A percentile compares a stretch with the other conserved stretches of the same genome.
These are phyloP conservation scores for Ambrosiella xylebori DNA, from an alignment of 2,329 filamentous ascomycete species.

Conservation along the genomic window DNA sequence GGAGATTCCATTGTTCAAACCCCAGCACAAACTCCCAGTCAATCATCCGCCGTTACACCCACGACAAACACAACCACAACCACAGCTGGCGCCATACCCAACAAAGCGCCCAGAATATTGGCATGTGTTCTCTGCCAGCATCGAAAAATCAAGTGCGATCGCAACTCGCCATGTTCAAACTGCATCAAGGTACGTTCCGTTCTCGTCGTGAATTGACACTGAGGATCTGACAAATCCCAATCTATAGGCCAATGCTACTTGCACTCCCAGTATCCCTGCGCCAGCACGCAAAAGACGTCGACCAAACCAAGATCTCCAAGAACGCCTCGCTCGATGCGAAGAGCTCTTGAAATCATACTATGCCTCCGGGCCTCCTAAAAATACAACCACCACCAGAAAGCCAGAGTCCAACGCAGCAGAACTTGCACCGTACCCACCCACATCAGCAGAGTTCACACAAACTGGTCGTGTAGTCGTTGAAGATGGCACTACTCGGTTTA, in stretches of 20 bases:
- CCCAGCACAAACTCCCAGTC: constrained; percentile 7
- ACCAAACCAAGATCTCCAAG: constrained; percentile 44
- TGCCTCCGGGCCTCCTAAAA: constrained; percentile 16
- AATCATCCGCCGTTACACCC: constrained; percentile 2
- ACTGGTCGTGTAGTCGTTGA: constrained; percentile 37
- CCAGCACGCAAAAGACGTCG: constrained; percentile 40
- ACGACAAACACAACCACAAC: constrained; percentile 10
- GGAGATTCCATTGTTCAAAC: constrained; percentile 4
- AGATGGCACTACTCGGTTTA: constrained; percentile 37
- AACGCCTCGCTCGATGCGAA: constrained; percentile 41
- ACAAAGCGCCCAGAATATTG: constrained; percentile 29
- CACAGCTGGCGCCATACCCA: constrained; percentile 13
- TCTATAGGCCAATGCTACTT: constrained; percentile 37
- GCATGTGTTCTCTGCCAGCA: constrained; percentile 42
- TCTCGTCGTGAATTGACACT: neutral
- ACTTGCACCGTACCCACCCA: constrained; percentile 10
- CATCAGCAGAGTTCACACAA: constrained; percentile 23
- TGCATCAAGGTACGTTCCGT: constrained; percentile 34
- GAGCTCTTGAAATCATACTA: constrained; percentile 42
- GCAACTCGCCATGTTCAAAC: constrained; percentile 41
- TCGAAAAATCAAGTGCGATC: constrained; percentile 46
- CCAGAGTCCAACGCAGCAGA: constrained; percentile 8
- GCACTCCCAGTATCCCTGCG: constrained; percentile 42
- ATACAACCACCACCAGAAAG: neutral
- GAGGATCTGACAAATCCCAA: constrained; percentile 5